Conservation (phyloP, 2,329 filamentous ascomycete genomes). For the Aspergillus flavus region DNA sequence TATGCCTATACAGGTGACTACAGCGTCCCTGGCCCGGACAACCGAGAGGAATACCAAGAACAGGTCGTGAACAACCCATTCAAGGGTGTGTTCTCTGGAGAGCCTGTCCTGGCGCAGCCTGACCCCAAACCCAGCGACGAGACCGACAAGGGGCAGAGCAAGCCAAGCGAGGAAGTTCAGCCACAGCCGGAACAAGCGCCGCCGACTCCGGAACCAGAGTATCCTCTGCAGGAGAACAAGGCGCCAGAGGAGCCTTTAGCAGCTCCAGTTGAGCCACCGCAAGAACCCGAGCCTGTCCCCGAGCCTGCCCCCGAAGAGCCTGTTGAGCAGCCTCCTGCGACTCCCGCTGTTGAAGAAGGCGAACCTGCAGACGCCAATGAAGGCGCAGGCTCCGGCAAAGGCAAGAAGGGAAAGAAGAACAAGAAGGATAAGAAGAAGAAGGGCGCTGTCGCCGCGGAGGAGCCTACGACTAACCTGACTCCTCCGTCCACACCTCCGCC, state of each 20-base stretch:
- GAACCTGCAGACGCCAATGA: conserved; percentile 4
- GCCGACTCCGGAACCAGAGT: background rate
- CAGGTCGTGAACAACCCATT: conserved; percentile 20
- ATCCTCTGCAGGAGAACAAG: background rate
- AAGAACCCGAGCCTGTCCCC: background rate
- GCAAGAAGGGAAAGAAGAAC: conserved; percentile 23
- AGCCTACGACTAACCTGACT: conserved; percentile 33
- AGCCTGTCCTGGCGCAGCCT: conserved; percentile 10
- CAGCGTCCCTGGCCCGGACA: conserved; percentile 35
- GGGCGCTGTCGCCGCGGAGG: conserved; percentile 25
- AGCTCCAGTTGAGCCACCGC: background rate
- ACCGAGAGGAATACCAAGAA: conserved; percentile 22
- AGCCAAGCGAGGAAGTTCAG: conserved; percentile 12
- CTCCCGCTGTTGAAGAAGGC: conserved; percentile 1
- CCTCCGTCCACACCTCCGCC: conserved; percentile 43
- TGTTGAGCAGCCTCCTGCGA: background rate
- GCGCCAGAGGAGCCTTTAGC: background rate
- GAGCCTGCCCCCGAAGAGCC: conserved; percentile 2
- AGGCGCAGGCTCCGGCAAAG: conserved; percentile 9
- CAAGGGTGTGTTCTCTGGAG: conserved; percentile 17
- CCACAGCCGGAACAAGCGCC: background rate
- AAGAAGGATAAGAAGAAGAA: conserved; percentile 38
- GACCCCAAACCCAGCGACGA: background rate
- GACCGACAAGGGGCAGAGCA: background rate
- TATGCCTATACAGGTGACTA: conserved; percentile 55